Evolutionary conservation across 2,329 filamentous ascomycete species (phyloP).

Genomic region (Clathrospora elynae): DNA sequence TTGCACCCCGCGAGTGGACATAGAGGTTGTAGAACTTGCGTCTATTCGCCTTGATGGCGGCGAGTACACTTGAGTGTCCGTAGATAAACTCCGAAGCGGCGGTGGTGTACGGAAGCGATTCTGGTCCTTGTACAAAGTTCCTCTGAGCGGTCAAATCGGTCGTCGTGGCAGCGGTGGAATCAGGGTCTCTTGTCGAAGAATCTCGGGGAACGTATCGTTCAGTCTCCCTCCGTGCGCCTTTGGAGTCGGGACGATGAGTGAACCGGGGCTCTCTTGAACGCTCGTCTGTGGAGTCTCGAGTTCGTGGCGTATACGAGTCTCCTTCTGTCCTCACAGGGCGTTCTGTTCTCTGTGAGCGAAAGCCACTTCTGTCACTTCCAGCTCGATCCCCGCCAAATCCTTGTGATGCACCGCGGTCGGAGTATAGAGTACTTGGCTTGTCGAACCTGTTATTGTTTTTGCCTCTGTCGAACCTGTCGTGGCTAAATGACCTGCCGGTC

Average conservation of each 20-base stretch:
- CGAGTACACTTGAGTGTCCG: constrained; percentile 78
- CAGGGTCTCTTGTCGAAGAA: not conserved
- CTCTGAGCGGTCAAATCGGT: not conserved
- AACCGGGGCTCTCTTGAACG: constrained; percentile 1
- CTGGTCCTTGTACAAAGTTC: constrained; percentile 9
- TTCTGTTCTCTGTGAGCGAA: too few relatives aligned
- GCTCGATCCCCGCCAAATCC: too few relatives aligned
- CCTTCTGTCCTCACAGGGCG: too few relatives aligned
- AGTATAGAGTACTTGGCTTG: not conserved
- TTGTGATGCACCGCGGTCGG: not conserved
- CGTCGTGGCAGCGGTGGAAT: not conserved
- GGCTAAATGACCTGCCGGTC: too few relatives aligned
- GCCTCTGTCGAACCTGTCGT: too few relatives aligned
- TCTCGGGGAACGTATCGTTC: constrained; percentile 1
- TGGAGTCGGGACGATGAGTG: constrained; percentile 9
- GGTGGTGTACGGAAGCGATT: constrained; percentile 72
- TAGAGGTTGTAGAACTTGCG: constrained; percentile 86
- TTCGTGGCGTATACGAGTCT: not conserved
- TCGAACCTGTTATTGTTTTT: not conserved
- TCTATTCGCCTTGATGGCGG: constrained; percentile 71
- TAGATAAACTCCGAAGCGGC: constrained; percentile 92
- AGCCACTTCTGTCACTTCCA: not conserved
- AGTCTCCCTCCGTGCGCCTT: constrained; percentile 8
- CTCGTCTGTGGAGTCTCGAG: not conserved
- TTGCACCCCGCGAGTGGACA: constrained; percentile 52